Percentiles rank a stretch among this genome's conserved stretches.
Conservation (phyloP, 306 rosid species). For the Prunus fruticosa region DNA sequence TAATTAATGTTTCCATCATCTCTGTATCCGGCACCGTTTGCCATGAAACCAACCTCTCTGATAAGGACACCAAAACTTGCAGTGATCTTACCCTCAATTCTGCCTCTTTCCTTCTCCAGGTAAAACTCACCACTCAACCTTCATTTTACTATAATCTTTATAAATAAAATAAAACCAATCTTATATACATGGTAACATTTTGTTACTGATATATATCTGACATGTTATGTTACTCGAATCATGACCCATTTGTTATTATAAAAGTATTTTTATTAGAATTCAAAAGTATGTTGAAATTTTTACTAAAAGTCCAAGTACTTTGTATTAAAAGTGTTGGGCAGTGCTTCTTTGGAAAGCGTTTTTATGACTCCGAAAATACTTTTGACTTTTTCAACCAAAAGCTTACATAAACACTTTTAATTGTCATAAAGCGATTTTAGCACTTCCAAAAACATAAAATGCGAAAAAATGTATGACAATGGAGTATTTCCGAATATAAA, state of each 20-base stretch:
- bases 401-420: no score
- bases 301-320: no score
- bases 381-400: no score
- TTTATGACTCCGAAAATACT: no score
- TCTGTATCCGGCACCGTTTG: conserved; percentile 77
- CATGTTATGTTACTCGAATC: background rate
- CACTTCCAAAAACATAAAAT: no score
- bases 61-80: conserved; percentile 27
- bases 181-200: background rate
- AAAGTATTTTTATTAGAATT: no score
- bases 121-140: background rate
- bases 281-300: no score
- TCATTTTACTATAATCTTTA: background rate
- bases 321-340: no score
- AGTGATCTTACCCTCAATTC: conserved; percentile 57
- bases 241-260: no score
- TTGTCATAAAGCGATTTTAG: no score
- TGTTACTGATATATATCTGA: background rate
- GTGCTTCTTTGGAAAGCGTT: no score
- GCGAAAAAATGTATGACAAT: background rate
- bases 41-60: conserved; percentile 35
- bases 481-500: background rate
- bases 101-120: conserved; percentile 92
- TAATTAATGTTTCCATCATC: conserved; percentile 69
- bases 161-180: no score